Evolutionary conservation across 2,329 filamentous ascomycete species (phyloP).

Genomic region (Grosmannia serpens): DNA sequence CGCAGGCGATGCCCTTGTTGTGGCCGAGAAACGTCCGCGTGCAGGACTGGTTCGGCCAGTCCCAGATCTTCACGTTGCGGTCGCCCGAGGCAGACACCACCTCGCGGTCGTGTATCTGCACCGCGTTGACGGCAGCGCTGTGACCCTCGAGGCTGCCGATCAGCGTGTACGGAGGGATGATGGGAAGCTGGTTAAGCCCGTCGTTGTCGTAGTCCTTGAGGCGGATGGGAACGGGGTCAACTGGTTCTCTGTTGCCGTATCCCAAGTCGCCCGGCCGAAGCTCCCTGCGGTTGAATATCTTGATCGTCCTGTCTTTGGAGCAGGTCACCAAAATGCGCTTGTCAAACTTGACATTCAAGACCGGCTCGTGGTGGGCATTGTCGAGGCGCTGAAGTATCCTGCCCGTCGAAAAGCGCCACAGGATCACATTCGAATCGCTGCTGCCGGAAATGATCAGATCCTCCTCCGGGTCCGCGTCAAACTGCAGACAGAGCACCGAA

Average conservation of each 20-base stretch:
- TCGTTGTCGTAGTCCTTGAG: conserved; percentile 45
- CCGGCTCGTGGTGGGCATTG: conserved; percentile 76
- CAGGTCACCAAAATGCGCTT: conserved; percentile 87
- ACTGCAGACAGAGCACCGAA: conserved; percentile 89
- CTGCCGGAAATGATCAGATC: conserved; percentile 93
- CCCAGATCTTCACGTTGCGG: conserved; percentile 88
- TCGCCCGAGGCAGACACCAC: conserved; percentile 95
- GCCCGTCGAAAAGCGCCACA: conserved; percentile 91
- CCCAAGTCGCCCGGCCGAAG: conserved; percentile 50
- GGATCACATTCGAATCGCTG: conserved; percentile 79
- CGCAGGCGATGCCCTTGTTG: conserved; percentile 90
- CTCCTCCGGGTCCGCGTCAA: conserved; percentile 76
- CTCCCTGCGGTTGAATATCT: conserved; percentile 77
- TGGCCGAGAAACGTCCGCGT: conserved; percentile 74
- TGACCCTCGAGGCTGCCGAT: conserved; percentile 77
- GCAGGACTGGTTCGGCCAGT: conserved; percentile 69
- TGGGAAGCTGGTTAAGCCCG: conserved; percentile 34
- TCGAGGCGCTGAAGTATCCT: conserved; percentile 65
- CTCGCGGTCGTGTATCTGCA: conserved; percentile 75
- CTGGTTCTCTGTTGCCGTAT: conserved; percentile 38
- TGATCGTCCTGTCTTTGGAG: conserved; percentile 94
- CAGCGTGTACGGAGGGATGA: conserved; percentile 57
- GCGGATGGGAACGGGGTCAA: conserved; percentile 41
- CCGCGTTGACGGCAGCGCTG: conserved; percentile 85
- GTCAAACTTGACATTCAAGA: conserved; percentile 88